Conservation (phyloP, 1,139 yeast species). For the Suhomyces panamericanus region DNA sequence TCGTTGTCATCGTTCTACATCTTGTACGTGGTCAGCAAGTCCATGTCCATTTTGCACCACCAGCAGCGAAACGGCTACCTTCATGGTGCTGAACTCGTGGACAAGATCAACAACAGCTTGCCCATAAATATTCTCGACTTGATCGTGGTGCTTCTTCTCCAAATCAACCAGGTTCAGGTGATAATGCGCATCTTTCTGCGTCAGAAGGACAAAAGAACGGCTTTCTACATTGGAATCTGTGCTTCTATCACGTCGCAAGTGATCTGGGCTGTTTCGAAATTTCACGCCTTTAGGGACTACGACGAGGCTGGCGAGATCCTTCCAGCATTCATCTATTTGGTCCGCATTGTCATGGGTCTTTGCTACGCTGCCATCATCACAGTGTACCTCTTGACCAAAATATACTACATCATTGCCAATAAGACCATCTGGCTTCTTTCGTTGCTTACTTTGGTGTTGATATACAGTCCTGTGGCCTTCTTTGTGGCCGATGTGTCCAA, state of each 20-base stretch:
- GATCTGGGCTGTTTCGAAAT: conserved; percentile 68
- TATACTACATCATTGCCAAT: conserved; percentile 54
- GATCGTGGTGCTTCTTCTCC: conserved; percentile 58
- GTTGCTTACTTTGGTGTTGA: conserved; percentile 55
- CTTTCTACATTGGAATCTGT: conserved; percentile 60
- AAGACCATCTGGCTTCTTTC: conserved; percentile 55
- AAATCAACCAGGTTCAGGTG: conserved; percentile 75
- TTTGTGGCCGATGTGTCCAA: conserved; percentile 78
- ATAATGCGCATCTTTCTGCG: conserved; percentile 71
- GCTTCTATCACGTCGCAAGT: conserved; percentile 61
- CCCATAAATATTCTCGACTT: conserved; percentile 64
- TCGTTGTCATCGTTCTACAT: conserved; percentile 55
- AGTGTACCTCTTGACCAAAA: conserved; percentile 57
- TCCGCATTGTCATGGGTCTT: conserved; percentile 72
- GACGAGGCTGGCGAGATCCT: conserved; percentile 57
- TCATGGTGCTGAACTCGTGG: conserved; percentile 52
- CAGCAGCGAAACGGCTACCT: conserved; percentile 60
- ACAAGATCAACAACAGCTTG: conserved; percentile 45
- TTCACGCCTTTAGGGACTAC: conserved; percentile 36
- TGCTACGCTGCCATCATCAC: conserved; percentile 69
- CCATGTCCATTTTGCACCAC: conserved; percentile 43
- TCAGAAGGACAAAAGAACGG: conserved; percentile 66
- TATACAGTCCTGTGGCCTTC: conserved; percentile 67
- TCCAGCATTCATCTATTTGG: conserved; percentile 77
- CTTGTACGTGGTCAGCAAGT: conserved; percentile 47